Percentiles rank a stretch among this genome's conserved stretches.
phyloP scores from a whole-genome alignment of 2,329 filamentous ascomycete genomes.

The Alternaria conjuncta region DNA sequence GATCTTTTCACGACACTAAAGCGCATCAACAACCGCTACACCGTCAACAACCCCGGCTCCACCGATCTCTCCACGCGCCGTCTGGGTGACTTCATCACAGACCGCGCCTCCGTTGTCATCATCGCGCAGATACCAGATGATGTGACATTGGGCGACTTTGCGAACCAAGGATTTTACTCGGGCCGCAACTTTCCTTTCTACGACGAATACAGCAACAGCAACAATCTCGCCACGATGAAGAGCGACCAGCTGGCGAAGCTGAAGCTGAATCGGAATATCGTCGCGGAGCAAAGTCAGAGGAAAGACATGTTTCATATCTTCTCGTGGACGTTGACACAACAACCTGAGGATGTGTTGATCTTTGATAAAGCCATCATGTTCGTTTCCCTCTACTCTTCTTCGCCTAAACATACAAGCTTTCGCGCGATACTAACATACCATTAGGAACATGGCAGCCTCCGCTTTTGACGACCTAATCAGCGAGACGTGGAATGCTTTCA shows the following conservation, averaged over 20 bases:
- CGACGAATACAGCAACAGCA: conserved; percentile 47
- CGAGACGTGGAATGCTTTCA: conserved; percentile 42
- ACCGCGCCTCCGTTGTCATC: conserved; percentile 46
- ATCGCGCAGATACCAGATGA: conserved; percentile 40
- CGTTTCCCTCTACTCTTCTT: neutral
- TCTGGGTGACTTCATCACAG: conserved; percentile 48
- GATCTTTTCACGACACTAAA: conserved; percentile 54
- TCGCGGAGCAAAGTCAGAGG: conserved; percentile 22
- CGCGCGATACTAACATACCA: neutral
- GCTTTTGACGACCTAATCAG: conserved; percentile 43
- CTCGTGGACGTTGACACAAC: conserved; percentile 48
- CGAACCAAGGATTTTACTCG: conserved; percentile 46
- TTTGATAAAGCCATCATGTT: conserved; percentile 41
- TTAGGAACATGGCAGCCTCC: conserved; percentile 33
- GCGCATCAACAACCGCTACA: conserved; percentile 51
- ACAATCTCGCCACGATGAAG: conserved; percentile 40
- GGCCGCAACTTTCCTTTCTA: conserved; percentile 43
- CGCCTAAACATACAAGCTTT: neutral
- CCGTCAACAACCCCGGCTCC: conserved; percentile 25
- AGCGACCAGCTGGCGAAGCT: conserved; percentile 49
- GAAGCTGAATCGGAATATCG: conserved; percentile 36
- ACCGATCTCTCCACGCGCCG: conserved; percentile 41
- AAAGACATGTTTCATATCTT: conserved; percentile 46
- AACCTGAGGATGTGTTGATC: conserved; percentile 41
- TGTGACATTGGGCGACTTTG: conserved; percentile 38